Conservation (phyloP, 257 asterid species). For the Handroanthus guayacan region DNA sequence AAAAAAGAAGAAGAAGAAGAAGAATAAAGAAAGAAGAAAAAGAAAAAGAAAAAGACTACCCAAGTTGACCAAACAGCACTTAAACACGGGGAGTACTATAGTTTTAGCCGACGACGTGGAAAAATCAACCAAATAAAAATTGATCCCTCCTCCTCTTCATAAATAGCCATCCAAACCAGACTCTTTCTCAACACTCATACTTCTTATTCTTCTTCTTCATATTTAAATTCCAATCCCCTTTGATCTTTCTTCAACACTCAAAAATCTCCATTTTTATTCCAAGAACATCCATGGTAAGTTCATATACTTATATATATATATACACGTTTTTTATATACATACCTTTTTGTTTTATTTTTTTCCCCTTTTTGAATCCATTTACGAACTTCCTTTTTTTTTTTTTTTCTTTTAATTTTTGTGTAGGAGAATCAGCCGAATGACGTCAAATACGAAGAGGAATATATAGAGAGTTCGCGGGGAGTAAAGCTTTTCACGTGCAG, state of each 20-base stretch:
- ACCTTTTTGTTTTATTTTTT: no score
- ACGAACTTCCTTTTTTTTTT: background rate
- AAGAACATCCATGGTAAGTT: background rate
- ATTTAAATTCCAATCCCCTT: background rate
- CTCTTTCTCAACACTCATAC: background rate
- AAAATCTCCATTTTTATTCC: background rate
- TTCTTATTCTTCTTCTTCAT: background rate
- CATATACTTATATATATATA: background rate
- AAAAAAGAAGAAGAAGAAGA: no score
- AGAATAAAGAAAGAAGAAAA: background rate
- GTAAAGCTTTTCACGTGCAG: no score
- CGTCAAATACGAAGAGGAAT: no score
- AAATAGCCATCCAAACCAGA: constrained; percentile 9
- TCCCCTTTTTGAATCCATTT: background rate
- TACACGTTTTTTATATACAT: no score
- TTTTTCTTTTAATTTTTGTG: background rate
- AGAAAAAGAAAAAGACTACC: background rate
- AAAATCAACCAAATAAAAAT: background rate
- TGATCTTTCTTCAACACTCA: background rate
- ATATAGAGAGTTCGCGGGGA: no score
- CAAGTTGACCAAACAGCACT: constrained; percentile 13
- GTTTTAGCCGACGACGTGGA: constrained; percentile 24
- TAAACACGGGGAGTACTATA: background rate
- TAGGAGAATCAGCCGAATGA: no score
- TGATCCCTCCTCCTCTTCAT: background rate